Evolutionary conservation across 805 yeast species (phyloP).

Genomic region (Wickerhamomyces xylosicus): DNA sequence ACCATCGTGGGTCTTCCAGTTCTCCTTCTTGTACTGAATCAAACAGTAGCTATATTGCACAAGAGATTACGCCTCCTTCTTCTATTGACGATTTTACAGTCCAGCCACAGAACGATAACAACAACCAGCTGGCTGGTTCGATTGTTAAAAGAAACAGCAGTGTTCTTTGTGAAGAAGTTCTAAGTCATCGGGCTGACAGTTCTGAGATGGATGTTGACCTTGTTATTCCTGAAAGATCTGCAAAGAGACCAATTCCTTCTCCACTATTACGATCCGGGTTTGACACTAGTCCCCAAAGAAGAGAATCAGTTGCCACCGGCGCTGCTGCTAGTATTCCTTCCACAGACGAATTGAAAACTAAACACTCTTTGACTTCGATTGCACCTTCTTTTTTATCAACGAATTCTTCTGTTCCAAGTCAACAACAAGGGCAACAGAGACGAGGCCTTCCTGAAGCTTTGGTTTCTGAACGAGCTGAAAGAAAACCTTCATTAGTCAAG

Average conservation of each 20-base stretch:
- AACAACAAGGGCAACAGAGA: no score
- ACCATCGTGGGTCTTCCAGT: conserved; percentile 20
- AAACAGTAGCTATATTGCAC: conserved; percentile 12
- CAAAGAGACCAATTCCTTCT: neutral
- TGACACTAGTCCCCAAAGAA: neutral
- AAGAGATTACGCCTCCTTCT: conserved; percentile 20
- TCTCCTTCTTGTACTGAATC: conserved; percentile 11
- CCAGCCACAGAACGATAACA: neutral
- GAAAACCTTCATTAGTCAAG: conserved; percentile 15
- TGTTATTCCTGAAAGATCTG: neutral
- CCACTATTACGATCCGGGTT: neutral
- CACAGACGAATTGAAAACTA: neutral
- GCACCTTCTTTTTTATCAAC: neutral
- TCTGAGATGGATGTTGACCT: no score
- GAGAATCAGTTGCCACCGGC: neutral
- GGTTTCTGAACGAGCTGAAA: no score
- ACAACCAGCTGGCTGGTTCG: neutral
- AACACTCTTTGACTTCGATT: no score
- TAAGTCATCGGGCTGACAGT: no score
- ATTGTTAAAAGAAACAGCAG: neutral
- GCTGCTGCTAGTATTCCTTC: neutral
- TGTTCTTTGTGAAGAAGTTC: no score
- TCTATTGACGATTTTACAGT: conserved; percentile 18
- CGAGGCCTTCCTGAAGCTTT: no score
- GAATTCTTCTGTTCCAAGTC: neutral